phyloP scores from a whole-genome alignment of 768 basidiomycete species.

The Tulasnella sp. region DNA sequence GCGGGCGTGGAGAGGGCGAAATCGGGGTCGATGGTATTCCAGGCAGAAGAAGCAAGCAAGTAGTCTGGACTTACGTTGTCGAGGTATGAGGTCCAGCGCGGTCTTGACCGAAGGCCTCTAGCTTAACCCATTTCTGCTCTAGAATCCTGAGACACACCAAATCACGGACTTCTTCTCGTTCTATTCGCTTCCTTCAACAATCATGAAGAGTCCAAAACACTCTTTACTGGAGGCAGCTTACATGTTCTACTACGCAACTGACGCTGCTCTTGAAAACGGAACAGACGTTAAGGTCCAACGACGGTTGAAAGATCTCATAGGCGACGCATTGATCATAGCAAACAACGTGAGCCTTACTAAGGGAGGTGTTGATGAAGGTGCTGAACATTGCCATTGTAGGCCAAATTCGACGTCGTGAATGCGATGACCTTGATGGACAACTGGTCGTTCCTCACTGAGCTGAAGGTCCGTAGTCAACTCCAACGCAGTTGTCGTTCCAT shows the following conservation, averaged over 20 bases:
- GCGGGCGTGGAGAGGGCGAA: slow-evolving; percentile 59
- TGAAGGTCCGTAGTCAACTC: slow-evolving; percentile 46
- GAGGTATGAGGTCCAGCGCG: slow-evolving; percentile 46
- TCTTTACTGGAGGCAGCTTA: slow-evolving; percentile 82
- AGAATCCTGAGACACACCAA: slow-evolving; percentile 72
- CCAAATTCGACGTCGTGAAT: slow-evolving; percentile 94
- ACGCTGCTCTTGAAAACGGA: slow-evolving; percentile 50
- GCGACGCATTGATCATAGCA: slow-evolving; percentile 73
- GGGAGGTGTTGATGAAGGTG: not conserved
- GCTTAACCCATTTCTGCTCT: not conserved
- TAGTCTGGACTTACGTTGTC: slow-evolving; percentile 93
- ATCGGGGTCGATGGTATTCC: slow-evolving; percentile 35
- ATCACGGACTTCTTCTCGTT: slow-evolving; percentile 97
- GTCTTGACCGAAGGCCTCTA: not conserved
- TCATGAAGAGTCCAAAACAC: slow-evolving; percentile 67
- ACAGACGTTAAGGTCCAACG: slow-evolving; percentile 55
- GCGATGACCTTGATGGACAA: slow-evolving; percentile 95
- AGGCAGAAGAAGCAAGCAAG: slow-evolving; percentile 60
- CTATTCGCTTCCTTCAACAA: slow-evolving; percentile 90
- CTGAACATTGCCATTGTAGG: slow-evolving; percentile 25
- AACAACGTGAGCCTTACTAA: slow-evolving; percentile 33
- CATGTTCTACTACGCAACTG: slow-evolving; percentile 89
- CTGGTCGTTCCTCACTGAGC: slow-evolving; percentile 60
- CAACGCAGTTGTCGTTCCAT: not conserved
- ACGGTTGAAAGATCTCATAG: slow-evolving; percentile 58